These are phyloP conservation scores for Somion occarium DNA, from an alignment of 1,284 basidiomycete genomes.

Conservation along the genomic window DNA sequence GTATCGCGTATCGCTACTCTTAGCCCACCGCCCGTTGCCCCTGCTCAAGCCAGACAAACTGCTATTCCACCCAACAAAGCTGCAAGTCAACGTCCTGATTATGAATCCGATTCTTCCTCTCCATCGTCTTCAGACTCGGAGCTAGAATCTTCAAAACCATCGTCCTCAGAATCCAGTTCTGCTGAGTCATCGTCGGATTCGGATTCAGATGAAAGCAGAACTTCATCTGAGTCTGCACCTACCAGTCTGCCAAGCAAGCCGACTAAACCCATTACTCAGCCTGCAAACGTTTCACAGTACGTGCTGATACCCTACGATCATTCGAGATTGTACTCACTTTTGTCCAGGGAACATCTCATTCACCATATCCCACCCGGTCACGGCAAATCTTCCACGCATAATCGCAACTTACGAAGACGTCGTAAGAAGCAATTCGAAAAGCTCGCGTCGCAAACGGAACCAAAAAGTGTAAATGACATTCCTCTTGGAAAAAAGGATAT, in stretches of 20 bases:
- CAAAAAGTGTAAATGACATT: slow-evolving; percentile 31
- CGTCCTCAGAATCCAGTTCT: slow-evolving; percentile 15
- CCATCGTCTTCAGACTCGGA: not conserved
- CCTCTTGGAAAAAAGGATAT: slow-evolving; percentile 23
- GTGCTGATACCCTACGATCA: slow-evolving; percentile 1
- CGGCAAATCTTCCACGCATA: slow-evolving; percentile 63
- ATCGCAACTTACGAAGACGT: slow-evolving; percentile 59
- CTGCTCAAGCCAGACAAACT: not conserved
- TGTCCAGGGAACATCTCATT: no score
- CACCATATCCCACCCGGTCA: slow-evolving; percentile 52
- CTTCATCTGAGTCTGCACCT: not conserved
- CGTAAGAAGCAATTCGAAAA: slow-evolving; percentile 41
- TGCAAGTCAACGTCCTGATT: slow-evolving; percentile 1
- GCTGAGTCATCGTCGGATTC: slow-evolving; percentile 13
- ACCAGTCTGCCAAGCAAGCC: not conserved
- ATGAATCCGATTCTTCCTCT: slow-evolving; percentile 9
- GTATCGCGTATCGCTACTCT: not conserved
- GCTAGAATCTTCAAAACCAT: slow-evolving; percentile 9
- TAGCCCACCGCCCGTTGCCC: not conserved
- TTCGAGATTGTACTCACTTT: slow-evolving; percentile 18
- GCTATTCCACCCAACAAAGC: not conserved
- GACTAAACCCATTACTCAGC: not conserved
- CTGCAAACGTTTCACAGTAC: not conserved
- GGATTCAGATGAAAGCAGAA: not conserved
- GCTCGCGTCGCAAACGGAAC: slow-evolving; percentile 13